Evolutionary conservation across 2,329 filamentous ascomycete genomes (phyloP).

Genomic region (Aspergillus proliferans): DNA sequence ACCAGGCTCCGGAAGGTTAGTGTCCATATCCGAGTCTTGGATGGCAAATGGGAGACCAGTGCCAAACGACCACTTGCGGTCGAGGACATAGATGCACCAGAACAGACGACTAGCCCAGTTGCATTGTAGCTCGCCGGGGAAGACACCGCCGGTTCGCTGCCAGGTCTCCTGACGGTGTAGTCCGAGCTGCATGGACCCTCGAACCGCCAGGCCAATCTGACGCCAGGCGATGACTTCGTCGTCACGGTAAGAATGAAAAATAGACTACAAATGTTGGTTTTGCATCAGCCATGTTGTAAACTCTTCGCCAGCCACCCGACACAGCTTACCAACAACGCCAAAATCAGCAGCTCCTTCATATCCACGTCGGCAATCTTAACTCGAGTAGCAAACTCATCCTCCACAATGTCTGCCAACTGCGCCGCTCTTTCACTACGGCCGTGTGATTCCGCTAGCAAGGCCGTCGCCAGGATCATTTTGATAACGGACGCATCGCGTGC

Average conservation of each 20-base stretch:
- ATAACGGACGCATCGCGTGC: constrained; percentile 57
- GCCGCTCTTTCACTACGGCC: constrained; percentile 60
- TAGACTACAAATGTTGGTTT: constrained; percentile 16
- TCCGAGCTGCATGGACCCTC: constrained; percentile 45
- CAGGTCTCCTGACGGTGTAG: constrained; percentile 44
- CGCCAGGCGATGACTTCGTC: constrained; percentile 48
- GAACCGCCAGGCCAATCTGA: constrained; percentile 42
- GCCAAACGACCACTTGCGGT: constrained; percentile 49
- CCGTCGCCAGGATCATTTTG: constrained; percentile 74
- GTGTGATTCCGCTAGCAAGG: constrained; percentile 66
- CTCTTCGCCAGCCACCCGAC: background rate
- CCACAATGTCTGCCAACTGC: constrained; percentile 28
- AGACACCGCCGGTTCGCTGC: constrained; percentile 26
- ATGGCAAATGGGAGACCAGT: constrained; percentile 47
- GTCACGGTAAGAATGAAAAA: constrained; percentile 40
- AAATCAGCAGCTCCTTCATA: constrained; percentile 32
- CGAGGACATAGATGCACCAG: constrained; percentile 49
- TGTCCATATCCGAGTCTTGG: constrained; percentile 46
- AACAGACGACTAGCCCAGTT: constrained; percentile 37
- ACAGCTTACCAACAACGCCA: constrained; percentile 22
- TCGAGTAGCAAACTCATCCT: constrained; percentile 28
- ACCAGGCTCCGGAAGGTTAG: constrained; percentile 41
- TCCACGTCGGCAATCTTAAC: constrained; percentile 32
- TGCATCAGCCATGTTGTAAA: background rate
- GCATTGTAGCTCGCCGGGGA: constrained; percentile 31